Evolutionary conservation across 495 filamentous ascomycete species (phyloP), one percentile per base, ranked within the genome.

Genomic region (Penicillium mononematosum): DNA sequence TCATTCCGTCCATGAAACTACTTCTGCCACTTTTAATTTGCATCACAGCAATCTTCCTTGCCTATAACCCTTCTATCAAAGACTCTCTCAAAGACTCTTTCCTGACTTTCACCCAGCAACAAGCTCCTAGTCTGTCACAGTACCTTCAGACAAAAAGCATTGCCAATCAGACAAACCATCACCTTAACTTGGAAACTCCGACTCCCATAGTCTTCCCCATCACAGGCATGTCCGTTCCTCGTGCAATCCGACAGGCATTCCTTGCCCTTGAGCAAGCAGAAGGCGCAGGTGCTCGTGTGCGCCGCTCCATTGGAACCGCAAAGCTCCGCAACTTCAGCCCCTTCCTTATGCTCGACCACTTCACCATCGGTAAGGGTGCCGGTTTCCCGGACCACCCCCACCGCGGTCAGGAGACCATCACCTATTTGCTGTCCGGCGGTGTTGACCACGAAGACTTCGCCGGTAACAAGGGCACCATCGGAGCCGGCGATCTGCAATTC

Each of bases 261-360:
- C 82, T 88, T 31, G 94, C 93, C 58, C 73, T 88, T 59, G 90
- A 96, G 71, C 90, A 95, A 74, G 76, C 89, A 49, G 93, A 98
- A 72, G 93, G 93, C 51, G 91, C 88, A 5, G 93, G 93, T 38
- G 93, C 93, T 0, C 80, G 88, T 43, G 93, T 98, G 3, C 84
- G 93, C 39, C 87, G 93, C 58, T 91, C 89, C 29, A 90, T 98
- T 66, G 93, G 93, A 49, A 95, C 89, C 3, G 79, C 88, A 6
- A 82, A 88, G 58, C 81, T 97, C 4, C 83, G 87, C 66, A 90
- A 96, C 75, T 88, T 98, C 77, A 87, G 84, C 19, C 93, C 93
- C 11, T 98, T 98, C 78, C 81, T 98, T 14, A 96, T 98, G 93
- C 89, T 97, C 24, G 93, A 98, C 71, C 91, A 97, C 75, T 96